Evolutionary conservation across 2,329 filamentous ascomycete genomes (phyloP), one percentile per base, ranked within the genome.

Genomic region (Elsinoe arachidis): DNA sequence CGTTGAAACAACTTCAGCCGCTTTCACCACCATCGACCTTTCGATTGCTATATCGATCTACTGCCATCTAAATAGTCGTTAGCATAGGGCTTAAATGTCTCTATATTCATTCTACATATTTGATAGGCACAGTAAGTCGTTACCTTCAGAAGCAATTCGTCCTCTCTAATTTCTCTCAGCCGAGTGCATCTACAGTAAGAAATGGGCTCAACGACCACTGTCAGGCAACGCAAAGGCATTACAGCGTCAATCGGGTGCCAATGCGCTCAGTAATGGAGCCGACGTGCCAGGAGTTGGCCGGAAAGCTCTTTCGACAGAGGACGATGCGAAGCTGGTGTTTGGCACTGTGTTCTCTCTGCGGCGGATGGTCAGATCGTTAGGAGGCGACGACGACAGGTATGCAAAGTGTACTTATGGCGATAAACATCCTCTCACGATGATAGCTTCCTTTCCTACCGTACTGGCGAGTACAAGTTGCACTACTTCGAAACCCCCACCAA

Each of bases 91-190:
- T 30, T 7, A 30, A 69, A 97, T 99, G 93, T 85, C 87, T 60
- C 88, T 97, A 73, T 97, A 95, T 76, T 91, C 90, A 60, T 96
- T 99, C 76, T 96, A 96, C 79, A 96, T 99, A 70, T 99, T 99
- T 72, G 93, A 99, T 76, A 87, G 93, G 63, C 93, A 99, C 75
- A 96, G 93, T 96, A 80, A 69, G 82, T 68, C 21, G 6, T 11
- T 39, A 30, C 26, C 30, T 3, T 5, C 5, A 23, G 17, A 14
- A 30, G 2, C 11, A 5, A 49, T 5, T 23, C 21, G 14, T 15
- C 17, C 23, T 2, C 15, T 53, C 33, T 53, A 26, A 39, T 2
- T 12, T 39, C 12, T 53, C 17, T 21, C 72, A 97, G 92, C 93
- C 70, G 92, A 97, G 76, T 99, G 93, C 78, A 90, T 99, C 74